Evolutionary conservation across 2,329 filamentous ascomycete genomes (phyloP), one percentile per base, ranked within the genome.

Genomic region (Bipolaris gigantea): DNA sequence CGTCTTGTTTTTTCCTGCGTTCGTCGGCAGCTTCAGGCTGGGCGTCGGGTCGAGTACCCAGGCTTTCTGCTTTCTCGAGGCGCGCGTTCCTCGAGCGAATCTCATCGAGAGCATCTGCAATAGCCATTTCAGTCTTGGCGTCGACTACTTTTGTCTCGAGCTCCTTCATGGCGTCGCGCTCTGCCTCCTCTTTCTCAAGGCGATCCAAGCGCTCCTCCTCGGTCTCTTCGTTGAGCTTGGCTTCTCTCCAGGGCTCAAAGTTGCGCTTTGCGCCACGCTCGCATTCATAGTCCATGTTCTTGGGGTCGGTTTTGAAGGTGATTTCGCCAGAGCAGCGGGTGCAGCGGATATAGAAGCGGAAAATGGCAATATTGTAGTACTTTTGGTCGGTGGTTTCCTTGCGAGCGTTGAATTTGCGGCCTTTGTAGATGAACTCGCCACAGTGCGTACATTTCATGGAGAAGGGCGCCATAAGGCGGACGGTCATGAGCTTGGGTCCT

Each of bases 21-120:
- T 81, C 78, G 44, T 81, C 80, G 19, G 66, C 70, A 42, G 84
- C 80, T 45, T 88, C 85, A 1, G 64, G 62, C 10, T 56, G 77
- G 1, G 85, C 79, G 3, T 81, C 79, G 5, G 84, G 81, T 25
- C 79, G 76, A 18, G 85, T 65, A 52, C 87, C 85, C 3, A 85
- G 79, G 67, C 85, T 85, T 51, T 85, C 84, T 8, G 87, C 88
- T 60, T 89, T 83, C 74, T 96, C 90, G 45, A 94, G 86, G 59
- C 92, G 82, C 7, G 94, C 94, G 76, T 99, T 99, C 60, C 93
- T 80, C 48, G 90, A 93, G 51, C 93, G 82, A 53, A 99, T 97
- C 77, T 97, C 92, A 74, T 99, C 94, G 50, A 99, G 78, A 7
- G 92, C 93, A 78, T 99, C 94, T 2, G 94, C 94, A 40, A 97